Base-by-base conservation (phyloP, 1,284 basidiomycete species). In the Rhodofomes roseus region DNA sequence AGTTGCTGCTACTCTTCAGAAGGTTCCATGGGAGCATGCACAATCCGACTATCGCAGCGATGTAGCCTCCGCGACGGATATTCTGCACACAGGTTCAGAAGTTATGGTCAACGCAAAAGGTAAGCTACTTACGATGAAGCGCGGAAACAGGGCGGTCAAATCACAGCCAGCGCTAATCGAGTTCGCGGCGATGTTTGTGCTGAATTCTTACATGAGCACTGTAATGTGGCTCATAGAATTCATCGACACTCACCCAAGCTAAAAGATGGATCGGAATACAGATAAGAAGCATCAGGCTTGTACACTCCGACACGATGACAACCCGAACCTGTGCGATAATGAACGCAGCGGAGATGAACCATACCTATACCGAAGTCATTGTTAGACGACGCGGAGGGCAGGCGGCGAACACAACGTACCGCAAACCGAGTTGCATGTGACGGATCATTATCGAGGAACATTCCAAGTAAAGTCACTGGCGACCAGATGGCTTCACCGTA, bases 81-180 rank as follows among this genome's bases (percentile, higher is more conserved):
- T 90, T 93, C 84, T 86, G 60, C 2, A 48, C 5, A 46, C 5
- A 48, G 1, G 14, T 11, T 29, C 43, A 46, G 23, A 27, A 27
- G 16, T 4, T 3, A 4, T 39, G 37, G 37, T 39, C 48, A 23
- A 54, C 81, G 34, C n/a, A n/a, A n/a, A n/a, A n/a, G n/a, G n/a
- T n/a, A n/a, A n/a, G n/a, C n/a, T n/a, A n/a, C n/a, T n/a, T 63
- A 85, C 84, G 69, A 95, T 86, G 76, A 86, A 95, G 34, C 88
- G 86, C 58, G 93, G 91, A 66, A 86, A 78, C 31, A 94, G 79
- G 2, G 92, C 86, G 0, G 92, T 93, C 64, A 95, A 75, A 74
- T 95, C 93, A 67, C 91, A 92, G 7, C 93, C 92, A 4, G 92
- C 92, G 40, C 86, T 89, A 64, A 95, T 85, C 4, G 89, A 89